A percentile compares a stretch with the other conserved stretches of the same genome.
Evolutionary conservation across 345 rosid genomes (phyloP).

Genomic region (Boechera stricta): DNA sequence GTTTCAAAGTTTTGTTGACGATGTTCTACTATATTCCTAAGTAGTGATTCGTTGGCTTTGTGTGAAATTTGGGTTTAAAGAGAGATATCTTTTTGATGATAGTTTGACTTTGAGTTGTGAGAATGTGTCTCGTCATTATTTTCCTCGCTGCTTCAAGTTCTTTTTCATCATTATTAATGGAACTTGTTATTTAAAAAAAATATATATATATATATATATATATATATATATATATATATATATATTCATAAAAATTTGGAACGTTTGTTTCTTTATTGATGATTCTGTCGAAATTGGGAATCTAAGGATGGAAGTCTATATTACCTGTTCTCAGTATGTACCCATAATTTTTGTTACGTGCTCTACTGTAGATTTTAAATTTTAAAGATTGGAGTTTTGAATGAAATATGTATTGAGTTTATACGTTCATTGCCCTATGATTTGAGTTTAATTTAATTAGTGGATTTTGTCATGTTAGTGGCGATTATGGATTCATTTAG

Average conservation of each 20-base stretch:
- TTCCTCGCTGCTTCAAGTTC: slow-evolving; percentile 1
- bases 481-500: background rate
- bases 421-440: background rate
- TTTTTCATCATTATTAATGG: background rate
- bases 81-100: slow-evolving; percentile 25
- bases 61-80: slow-evolving; percentile 30
- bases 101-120: slow-evolving; percentile 29
- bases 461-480: background rate
- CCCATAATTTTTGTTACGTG: background rate
- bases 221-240: too few relatives aligned
- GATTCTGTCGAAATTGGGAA: background rate
- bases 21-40: slow-evolving; percentile 6
- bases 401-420: background rate
- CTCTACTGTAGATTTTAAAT: background rate
- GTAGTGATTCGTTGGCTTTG: slow-evolving; percentile 40
- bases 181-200: too few relatives aligned
- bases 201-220: too few relatives aligned
- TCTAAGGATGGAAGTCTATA: background rate
- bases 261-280: too few relatives aligned
- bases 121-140: background rate
- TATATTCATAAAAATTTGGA: too few relatives aligned
- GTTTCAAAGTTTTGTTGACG: background rate
- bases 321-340: background rate
- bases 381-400: background rate
- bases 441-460: background rate